Percentiles rank a stretch among this genome's conserved stretches.
Evolutionary conservation across 2,329 filamentous ascomycete genomes (phyloP).

Genomic region (Epichloe coenophiala): DNA sequence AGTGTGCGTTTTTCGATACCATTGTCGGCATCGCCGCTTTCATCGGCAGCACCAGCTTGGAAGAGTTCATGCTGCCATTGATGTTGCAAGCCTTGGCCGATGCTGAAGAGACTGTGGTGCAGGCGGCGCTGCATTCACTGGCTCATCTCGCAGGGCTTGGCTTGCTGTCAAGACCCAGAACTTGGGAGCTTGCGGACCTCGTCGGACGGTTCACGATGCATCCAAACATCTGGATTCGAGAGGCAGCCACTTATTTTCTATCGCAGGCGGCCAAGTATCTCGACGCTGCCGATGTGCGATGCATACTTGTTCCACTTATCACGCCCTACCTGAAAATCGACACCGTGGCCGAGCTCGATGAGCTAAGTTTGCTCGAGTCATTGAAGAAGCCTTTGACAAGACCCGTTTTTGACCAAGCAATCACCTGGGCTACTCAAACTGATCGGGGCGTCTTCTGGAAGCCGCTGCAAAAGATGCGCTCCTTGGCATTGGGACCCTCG

Average conservation of each 20-base stretch:
- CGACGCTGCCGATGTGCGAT: slow-evolving; percentile 67
- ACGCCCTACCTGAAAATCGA: slow-evolving; percentile 68
- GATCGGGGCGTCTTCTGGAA: slow-evolving; percentile 86
- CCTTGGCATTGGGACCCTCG: slow-evolving; percentile 49
- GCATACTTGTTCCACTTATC: slow-evolving; percentile 69
- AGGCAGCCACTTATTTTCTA: slow-evolving; percentile 76
- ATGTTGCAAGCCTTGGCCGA: slow-evolving; percentile 94
- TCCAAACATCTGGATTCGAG: slow-evolving; percentile 88
- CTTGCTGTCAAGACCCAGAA: slow-evolving; percentile 68
- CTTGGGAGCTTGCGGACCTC: slow-evolving; percentile 78
- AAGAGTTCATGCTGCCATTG: slow-evolving; percentile 88
- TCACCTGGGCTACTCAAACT: slow-evolving; percentile 71
- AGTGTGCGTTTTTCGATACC: slow-evolving; percentile 91
- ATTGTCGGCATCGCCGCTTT: slow-evolving; percentile 88
- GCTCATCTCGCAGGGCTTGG: slow-evolving; percentile 81
- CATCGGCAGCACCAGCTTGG: slow-evolving; percentile 74
- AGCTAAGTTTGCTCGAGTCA: slow-evolving; percentile 63
- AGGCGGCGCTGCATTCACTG: slow-evolving; percentile 76
- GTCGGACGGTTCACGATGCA: slow-evolving; percentile 80
- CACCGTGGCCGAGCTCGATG: slow-evolving; percentile 51
- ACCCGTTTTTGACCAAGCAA: slow-evolving; percentile 69
- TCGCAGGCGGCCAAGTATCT: slow-evolving; percentile 63
- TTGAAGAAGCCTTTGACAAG: slow-evolving; percentile 72
- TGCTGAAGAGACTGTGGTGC: slow-evolving; percentile 84
- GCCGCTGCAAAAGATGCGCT: slow-evolving; percentile 52